These are phyloP conservation scores for Sabuloglossum arenarium DNA, from an alignment of 495 filamentous ascomycete species.

Conservation along the genomic window DNA sequence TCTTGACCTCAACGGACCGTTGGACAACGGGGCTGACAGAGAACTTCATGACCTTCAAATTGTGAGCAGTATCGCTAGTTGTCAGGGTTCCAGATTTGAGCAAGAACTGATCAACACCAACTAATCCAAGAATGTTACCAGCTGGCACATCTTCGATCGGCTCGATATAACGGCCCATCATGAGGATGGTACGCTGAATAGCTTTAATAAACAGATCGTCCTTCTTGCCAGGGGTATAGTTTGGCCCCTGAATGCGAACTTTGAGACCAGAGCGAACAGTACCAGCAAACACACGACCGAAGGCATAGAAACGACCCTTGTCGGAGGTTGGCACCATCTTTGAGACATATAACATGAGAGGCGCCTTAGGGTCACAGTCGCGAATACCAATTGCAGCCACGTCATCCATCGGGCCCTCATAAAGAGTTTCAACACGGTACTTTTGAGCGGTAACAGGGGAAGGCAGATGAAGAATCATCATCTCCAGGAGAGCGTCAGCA, in stretches of 20 bases:
- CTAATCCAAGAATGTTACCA: conserved; percentile 97
- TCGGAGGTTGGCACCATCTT: conserved; percentile 99
- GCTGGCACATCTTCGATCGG: conserved; percentile 98
- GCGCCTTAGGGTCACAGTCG: conserved; percentile 90
- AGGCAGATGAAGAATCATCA: conserved; percentile 99
- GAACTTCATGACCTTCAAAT: conserved; percentile 99
- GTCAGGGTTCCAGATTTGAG: conserved; percentile 99
- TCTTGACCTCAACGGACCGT: conserved; percentile 99
- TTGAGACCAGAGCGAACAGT: conserved; percentile 93
- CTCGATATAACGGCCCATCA: conserved; percentile 99
- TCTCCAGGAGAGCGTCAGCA: conserved; percentile 95
- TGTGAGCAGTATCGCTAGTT: conserved; percentile 94
- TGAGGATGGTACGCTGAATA: conserved; percentile 98
- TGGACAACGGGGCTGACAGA: conserved; percentile 97
- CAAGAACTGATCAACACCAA: conserved; percentile 99
- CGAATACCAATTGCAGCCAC: conserved; percentile 85
- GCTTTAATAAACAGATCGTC: conserved; percentile 99
- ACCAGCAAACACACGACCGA: conserved; percentile 99
- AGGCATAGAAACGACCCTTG: conserved; percentile 99
- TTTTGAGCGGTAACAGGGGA: conserved; percentile 91
- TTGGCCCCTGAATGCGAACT: conserved; percentile 99
- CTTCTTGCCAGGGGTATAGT: conserved; percentile 96
- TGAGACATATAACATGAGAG: conserved; percentile 99
- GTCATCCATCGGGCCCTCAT: conserved; percentile 92
- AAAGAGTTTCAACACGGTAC: conserved; percentile 96